Conservation (phyloP, 1,284 basidiomycete genomes). For the Inonotus hispidus region DNA sequence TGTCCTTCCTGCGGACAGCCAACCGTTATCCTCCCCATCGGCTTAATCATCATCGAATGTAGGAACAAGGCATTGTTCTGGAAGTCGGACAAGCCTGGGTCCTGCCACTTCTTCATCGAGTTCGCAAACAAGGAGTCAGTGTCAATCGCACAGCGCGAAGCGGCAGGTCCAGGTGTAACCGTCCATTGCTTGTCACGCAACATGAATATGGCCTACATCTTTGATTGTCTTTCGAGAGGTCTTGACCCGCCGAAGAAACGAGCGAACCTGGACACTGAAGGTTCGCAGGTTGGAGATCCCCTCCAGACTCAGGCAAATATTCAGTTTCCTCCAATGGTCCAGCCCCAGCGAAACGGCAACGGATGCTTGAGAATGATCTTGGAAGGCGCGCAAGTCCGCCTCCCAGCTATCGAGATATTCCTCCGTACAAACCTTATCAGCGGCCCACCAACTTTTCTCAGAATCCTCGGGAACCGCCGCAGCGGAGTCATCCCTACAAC, state of each 20-base stretch:
- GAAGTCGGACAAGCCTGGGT: conserved; percentile 13
- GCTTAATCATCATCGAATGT: not conserved
- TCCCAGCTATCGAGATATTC: conserved; percentile 1
- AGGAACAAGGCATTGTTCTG: conserved; percentile 8
- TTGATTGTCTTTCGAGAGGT: conserved; percentile 11
- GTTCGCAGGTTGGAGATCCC: not conserved
- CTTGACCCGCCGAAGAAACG: conserved; percentile 9
- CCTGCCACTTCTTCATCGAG: conserved; percentile 17
- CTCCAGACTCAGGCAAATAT: not conserved
- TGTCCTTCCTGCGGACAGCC: not conserved
- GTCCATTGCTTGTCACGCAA: conserved; percentile 13
- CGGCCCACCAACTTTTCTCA: not conserved
- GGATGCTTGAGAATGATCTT: conserved; percentile 1
- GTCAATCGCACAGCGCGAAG: conserved; percentile 3
- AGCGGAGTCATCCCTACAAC: not conserved
- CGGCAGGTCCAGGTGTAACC: conserved; percentile 7
- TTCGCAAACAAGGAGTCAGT: conserved; percentile 14
- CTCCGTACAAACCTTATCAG: not conserved
- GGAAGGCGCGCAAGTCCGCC: not conserved
- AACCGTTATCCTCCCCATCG: not conserved
- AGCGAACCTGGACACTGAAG: not conserved
- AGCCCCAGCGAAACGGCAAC: conserved; percentile 4
- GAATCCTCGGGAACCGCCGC: not conserved
- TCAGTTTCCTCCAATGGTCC: not conserved
- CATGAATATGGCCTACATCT: conserved; percentile 12